Evolutionary conservation across 441 rosid genomes (phyloP).

Genomic region (Codiaeum variegatum): DNA sequence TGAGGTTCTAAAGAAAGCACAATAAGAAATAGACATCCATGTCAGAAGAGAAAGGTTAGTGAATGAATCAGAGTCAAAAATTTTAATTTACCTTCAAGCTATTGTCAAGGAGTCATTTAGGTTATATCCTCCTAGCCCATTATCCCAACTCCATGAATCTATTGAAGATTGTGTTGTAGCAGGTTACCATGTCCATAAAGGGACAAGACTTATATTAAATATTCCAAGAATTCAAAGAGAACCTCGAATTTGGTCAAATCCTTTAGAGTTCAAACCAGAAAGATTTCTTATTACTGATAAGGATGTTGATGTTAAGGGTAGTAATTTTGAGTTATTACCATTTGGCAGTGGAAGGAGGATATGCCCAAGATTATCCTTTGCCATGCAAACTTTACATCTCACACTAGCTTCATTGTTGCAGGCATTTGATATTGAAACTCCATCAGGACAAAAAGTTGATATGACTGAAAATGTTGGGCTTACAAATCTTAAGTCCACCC

Average conservation of each 20-base stretch:
- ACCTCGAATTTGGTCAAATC: conserved; percentile 34
- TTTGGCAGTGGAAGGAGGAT: conserved; percentile 34
- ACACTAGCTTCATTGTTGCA: conserved; percentile 34
- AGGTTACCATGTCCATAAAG: conserved; percentile 36
- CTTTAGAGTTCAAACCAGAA: conserved; percentile 36
- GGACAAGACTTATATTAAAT: conserved; percentile 42
- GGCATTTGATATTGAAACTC: conserved; percentile 28
- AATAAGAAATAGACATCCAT: conserved; percentile 43
- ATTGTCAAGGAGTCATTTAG: conserved; percentile 48
- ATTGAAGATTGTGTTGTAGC: conserved; percentile 41
- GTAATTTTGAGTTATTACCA: conserved; percentile 33
- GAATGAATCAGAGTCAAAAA: conserved; percentile 39
- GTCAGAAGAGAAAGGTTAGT: conserved; percentile 46
- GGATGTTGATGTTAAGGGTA: conserved; percentile 29
- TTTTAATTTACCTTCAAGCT: conserved; percentile 47
- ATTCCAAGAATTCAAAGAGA: conserved; percentile 46
- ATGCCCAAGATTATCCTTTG: conserved; percentile 33
- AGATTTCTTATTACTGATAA: conserved; percentile 21
- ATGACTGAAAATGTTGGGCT: conserved; percentile 34
- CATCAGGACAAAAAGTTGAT: conserved; percentile 22
- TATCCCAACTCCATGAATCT: conserved; percentile 35
- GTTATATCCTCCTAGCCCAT: conserved; percentile 46
- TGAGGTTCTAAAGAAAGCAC: conserved; percentile 34
- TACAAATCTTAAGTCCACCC: conserved; percentile 30
- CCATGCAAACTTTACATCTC: conserved; percentile 23